phyloP scores from a whole-genome alignment of 352 stramenopile species.

The Pythium rishiriense region DNA sequence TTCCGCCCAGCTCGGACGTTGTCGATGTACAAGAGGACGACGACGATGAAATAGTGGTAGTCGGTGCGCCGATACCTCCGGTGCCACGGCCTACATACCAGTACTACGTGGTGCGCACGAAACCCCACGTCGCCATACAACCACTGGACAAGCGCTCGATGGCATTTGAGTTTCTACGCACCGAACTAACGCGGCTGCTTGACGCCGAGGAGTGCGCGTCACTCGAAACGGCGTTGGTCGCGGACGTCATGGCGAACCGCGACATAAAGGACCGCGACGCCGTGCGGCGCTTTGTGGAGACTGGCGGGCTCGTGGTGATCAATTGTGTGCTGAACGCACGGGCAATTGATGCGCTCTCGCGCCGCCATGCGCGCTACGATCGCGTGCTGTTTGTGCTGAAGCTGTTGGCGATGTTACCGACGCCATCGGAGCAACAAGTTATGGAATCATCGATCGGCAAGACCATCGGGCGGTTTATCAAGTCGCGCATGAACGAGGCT shows the following conservation, averaged over 20 bases:
- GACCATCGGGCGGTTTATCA: slow-evolving; percentile 57
- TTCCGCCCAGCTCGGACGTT: slow-evolving; percentile 3
- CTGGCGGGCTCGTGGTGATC: slow-evolving; percentile 54
- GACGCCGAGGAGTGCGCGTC: slow-evolving; percentile 41
- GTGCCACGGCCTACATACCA: slow-evolving; percentile 1
- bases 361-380: slow-evolving; percentile 1
- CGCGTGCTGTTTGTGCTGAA: slow-evolving; percentile 37
- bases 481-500: slow-evolving; percentile 38
- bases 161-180: slow-evolving; percentile 64
- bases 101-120: slow-evolving; percentile 56
- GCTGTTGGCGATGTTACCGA: slow-evolving; percentile 74
- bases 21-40: slow-evolving; percentile 8
- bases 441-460: slow-evolving; percentile 62
- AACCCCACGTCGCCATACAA: slow-evolving; percentile 27
- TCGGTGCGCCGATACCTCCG: too few species aligned
- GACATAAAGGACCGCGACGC: slow-evolving; percentile 56
- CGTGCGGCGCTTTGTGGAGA: slow-evolving; percentile 60
- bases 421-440: slow-evolving; percentile 49
- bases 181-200: slow-evolving; percentile 54
- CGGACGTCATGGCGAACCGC: slow-evolving; percentile 56
- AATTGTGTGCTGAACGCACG: slow-evolving; percentile 31
- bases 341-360: slow-evolving; percentile 4
- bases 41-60: background rate
- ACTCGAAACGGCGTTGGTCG: slow-evolving; percentile 50
- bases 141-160: slow-evolving; percentile 48